Base-by-base conservation (phyloP, 2,329 filamentous ascomycete genomes). In the Macrophomina pseudophaseolina region DNA sequence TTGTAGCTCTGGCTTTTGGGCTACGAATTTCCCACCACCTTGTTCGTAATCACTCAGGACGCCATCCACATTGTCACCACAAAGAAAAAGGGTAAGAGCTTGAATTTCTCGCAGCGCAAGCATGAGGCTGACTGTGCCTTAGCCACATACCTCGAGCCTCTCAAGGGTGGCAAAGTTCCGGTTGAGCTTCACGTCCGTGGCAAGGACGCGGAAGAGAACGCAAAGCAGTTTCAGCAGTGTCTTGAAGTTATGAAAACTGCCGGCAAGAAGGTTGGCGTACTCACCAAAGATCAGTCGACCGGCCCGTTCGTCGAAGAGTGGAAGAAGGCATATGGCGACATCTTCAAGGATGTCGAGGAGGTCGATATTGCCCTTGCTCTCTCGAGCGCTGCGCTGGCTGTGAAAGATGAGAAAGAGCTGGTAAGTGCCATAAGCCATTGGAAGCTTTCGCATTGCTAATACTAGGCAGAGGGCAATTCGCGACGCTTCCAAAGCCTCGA, bases 231-330 rank as follows among this genome's bases (percentile, higher is more conserved):
- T 73, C 83, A 91, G 74, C 91, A 91, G 75, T 91, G 97, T 72
- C 81, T 93, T 63, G 93, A 96, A 67, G 87, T 89, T 68, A 96
- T 99, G 79, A 98, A 97, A 80, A 86, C 85, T 70, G 89, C 93
- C 18, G 95, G 95, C 90, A 95, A 94, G 77, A 98, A 97, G 83
- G 87, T 98, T 28, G 96, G 94, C 38, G 86, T 93, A 46, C 83
- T 98, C 64, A 84, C 90, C 56, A 97, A 97, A 81, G 94, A 97
- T 76, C 88, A 86, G 30, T 91, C 94, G 1, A 88, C 86, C 63
- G 95, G 95, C 2, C 93, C 93, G 0, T 98, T 99, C 73, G 90
- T 94, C 74, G 93, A 97, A 65, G 95, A 99, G 79, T 99, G 95
- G 95, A 97, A 95, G 81, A 92, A 92, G 72, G 80, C 88, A 4